These are phyloP conservation scores for Aureobasidium sp. DNA, from an alignment of 2,329 filamentous ascomycete species.

Conservation along the genomic window DNA sequence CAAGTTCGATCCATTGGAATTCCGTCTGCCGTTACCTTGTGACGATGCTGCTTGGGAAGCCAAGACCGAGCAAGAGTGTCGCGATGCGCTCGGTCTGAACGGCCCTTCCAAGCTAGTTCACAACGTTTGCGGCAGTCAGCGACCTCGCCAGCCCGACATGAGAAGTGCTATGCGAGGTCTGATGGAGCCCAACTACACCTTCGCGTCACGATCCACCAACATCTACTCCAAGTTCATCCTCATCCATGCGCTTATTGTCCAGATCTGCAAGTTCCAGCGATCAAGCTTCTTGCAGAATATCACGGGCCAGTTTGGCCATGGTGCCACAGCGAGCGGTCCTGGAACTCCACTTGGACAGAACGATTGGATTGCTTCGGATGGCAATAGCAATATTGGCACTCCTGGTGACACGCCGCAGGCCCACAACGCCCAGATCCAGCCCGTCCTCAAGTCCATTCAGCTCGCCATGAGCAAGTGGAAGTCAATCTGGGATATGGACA, in stretches of 20 bases:
- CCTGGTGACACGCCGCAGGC: slow-evolving; percentile 33
- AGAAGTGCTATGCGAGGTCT: slow-evolving; percentile 53
- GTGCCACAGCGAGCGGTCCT: slow-evolving; percentile 32
- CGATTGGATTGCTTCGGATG: slow-evolving; percentile 48
- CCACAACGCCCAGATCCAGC: slow-evolving; percentile 40
- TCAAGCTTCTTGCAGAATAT: slow-evolving; percentile 19
- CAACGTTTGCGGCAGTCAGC: slow-evolving; percentile 56
- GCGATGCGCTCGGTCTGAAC: slow-evolving; percentile 55
- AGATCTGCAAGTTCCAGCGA: slow-evolving; percentile 49
- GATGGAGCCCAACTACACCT: slow-evolving; percentile 49
- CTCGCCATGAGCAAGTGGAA: slow-evolving; percentile 64
- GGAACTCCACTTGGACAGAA: slow-evolving; percentile 51
- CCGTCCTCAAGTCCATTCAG: slow-evolving; percentile 38
- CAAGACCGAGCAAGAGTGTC: slow-evolving; percentile 49
- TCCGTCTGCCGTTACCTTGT: slow-evolving; percentile 59
- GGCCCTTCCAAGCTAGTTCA: slow-evolving; percentile 48
- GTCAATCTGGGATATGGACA: slow-evolving; percentile 61
- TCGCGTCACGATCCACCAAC: slow-evolving; percentile 60
- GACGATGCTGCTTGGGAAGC: slow-evolving; percentile 72
- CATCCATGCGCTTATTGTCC: slow-evolving; percentile 58
- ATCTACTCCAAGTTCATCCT: slow-evolving; percentile 66
- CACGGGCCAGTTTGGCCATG: slow-evolving; percentile 16
- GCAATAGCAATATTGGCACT: slow-evolving; percentile 23
- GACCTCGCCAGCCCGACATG: slow-evolving; percentile 57
- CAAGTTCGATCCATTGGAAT: slow-evolving; percentile 55